Evolutionary conservation across 2,329 filamentous ascomycete genomes (phyloP), one percentile per base, ranked within the genome.

Genomic region (Rhytidhysteron rufulum): DNA sequence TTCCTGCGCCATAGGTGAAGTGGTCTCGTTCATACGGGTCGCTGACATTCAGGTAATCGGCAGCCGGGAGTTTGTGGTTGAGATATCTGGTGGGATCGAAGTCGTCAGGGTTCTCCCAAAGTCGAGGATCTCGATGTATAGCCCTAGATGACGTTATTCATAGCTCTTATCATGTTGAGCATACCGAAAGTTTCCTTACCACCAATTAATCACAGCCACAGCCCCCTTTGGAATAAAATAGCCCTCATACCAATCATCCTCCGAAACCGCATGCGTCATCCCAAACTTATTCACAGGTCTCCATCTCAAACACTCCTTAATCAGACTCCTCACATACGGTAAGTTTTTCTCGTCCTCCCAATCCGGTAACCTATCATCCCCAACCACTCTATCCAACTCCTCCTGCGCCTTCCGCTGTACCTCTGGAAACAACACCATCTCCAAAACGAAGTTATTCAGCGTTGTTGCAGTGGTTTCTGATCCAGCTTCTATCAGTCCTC

Each of bases 191-290:
- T 9, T 13, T 7, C 46, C 51, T 40, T 49, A 58, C 59, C 58
- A 63, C 55, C 57, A 62, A 29, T 63, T 64, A 33, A 63, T 19
- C 4, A 62, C 51, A 1, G 55, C 54, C 1, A 62, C 53, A 13
- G 49, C 47, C 3, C 63, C 65, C 40, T 67, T 67, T 0, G 66
- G 67, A 5, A 70, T 58, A 36, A 61, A 61, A 34, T 59, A 58
- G 1, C 63, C 74, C 52, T 57, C 51, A 35, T 63, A 63, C 54
- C 53, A 62, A 36, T 62, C 60, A 41, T 63, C 58, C 24, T 60
- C 52, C 22, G 48, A 50, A 1, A 52, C 57, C 8, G 60, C 60
- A 48, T 65, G 61, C 11, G 58, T 51, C 55, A 63, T 63, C 0
- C 57, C 57, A 36, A 60, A 54, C 15, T 59, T 62, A 24, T 58